Conservation (phyloP, 2,329 filamentous ascomycete genomes). For the Hymenoscyphus infarciens region DNA sequence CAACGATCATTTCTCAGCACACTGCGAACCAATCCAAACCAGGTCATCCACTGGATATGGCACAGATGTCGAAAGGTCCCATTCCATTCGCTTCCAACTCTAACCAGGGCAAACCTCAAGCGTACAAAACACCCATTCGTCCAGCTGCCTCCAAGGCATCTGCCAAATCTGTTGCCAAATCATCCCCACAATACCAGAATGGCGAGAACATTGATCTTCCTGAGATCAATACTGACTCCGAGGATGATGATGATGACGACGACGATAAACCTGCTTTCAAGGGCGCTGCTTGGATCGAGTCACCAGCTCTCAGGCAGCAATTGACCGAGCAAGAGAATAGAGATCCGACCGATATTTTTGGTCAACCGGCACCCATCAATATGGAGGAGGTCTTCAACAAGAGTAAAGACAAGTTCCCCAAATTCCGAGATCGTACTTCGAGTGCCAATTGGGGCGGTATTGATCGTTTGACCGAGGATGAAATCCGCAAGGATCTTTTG, state of each 20-base stretch:
- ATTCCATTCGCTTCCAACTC: conserved; percentile 81
- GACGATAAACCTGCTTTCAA: conserved; percentile 50
- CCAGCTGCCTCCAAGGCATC: conserved; percentile 41
- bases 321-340: conserved; percentile 79
- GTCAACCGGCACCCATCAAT: conserved; percentile 78
- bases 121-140: conserved; percentile 69
- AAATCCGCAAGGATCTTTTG: conserved; percentile 75
- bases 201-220: conserved; percentile 89
- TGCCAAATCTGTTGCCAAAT: conserved; percentile 56
- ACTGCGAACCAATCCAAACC: conserved; percentile 58
- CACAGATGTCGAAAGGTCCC: conserved; percentile 81
- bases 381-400: conserved; percentile 97
- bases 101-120: conserved; percentile 47
- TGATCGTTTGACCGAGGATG: conserved; percentile 81
- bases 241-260: conserved; percentile 73
- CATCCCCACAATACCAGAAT: conserved; percentile 80
- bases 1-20: conserved; percentile 64
- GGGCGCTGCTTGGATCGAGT: conserved; percentile 83
- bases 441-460: conserved; percentile 90
- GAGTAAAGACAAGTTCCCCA: conserved; percentile 78
- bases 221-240: conserved; percentile 92
- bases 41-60: conserved; percentile 73
- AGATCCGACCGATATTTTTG: conserved; percentile 83
- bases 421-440: conserved; percentile 86
- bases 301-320: conserved; percentile 72